phyloP scores from a whole-genome alignment of 2,329 filamentous ascomycete species.

The Exophiala spinifera region DNA sequence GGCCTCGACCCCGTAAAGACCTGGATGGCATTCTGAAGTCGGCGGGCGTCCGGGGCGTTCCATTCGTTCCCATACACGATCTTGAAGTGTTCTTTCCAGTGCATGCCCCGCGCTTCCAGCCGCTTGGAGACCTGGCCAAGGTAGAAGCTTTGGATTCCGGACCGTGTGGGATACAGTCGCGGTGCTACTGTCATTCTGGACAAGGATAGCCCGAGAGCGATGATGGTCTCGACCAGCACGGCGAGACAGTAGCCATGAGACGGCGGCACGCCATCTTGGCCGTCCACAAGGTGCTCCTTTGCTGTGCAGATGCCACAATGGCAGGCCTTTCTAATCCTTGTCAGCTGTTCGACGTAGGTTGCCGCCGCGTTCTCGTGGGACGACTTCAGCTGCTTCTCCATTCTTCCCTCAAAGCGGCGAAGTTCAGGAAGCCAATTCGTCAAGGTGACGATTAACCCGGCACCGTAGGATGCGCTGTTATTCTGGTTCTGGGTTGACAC shows the following conservation, averaged over 20 bases:
- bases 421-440: conserved; percentile 25
- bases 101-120: conserved; percentile 21
- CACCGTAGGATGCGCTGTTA: conserved; percentile 22
- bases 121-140: conserved; percentile 22
- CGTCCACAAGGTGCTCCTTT: conserved; percentile 15
- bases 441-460: conserved; percentile 23
- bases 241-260: conserved; percentile 26
- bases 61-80: conserved; percentile 28
- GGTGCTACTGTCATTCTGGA: conserved; percentile 25
- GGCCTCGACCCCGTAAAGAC: conserved; percentile 26
- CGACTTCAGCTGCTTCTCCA: conserved; percentile 25
- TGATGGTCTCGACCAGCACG: conserved; percentile 25
- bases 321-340: conserved; percentile 19
- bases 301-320: conserved; percentile 24
- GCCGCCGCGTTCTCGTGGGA: conserved; percentile 21
- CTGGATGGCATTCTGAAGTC: conserved; percentile 23
- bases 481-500: conserved; percentile 22
- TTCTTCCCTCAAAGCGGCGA: conserved; percentile 23
- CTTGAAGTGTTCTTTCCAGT: conserved; percentile 22
- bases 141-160: conserved; percentile 27
- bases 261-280: conserved; percentile 19
- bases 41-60: conserved; percentile 26
- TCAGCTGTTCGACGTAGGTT: conserved; percentile 19
- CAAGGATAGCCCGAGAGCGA: conserved; percentile 26
- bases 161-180: conserved; percentile 21